phyloP scores from a whole-genome alignment of 352 stramenopile genomes.

The Phytophthora macrochlamydospora region DNA sequence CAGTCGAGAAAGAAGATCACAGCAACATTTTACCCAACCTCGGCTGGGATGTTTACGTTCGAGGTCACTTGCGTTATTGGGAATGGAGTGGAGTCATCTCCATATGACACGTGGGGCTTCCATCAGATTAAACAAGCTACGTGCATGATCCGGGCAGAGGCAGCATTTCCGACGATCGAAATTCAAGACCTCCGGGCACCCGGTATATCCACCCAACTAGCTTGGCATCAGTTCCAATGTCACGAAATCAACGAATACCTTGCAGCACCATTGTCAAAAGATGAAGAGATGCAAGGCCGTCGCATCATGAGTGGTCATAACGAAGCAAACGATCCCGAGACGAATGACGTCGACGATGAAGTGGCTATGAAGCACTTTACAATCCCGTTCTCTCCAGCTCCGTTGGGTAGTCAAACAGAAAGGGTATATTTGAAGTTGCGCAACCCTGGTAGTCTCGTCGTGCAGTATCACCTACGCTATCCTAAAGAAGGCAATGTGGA shows the following conservation, averaged over 20 bases:
- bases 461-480: slow-evolving; percentile 85
- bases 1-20: slow-evolving; percentile 80
- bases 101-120: slow-evolving; percentile 32
- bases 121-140: slow-evolving; percentile 32
- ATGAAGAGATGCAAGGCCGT: slow-evolving; percentile 25
- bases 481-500: slow-evolving; percentile 93
- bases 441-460: slow-evolving; percentile 88
- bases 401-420: slow-evolving; percentile 55
- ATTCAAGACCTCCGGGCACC: slow-evolving; percentile 85
- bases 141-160: slow-evolving; percentile 66
- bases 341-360: slow-evolving; percentile 16
- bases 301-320: slow-evolving; percentile 20
- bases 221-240: slow-evolving; percentile 80
- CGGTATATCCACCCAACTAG: slow-evolving; percentile 49
- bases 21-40: slow-evolving; percentile 73
- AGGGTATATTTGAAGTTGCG: slow-evolving; percentile 77
- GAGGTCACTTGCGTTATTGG: slow-evolving; percentile 63
- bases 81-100: slow-evolving; percentile 11
- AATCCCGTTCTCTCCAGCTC: slow-evolving; percentile 82
- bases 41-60: slow-evolving; percentile 76
- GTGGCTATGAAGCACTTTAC: slow-evolving; percentile 50
- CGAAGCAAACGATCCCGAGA: slow-evolving; percentile 11
- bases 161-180: slow-evolving; percentile 88
- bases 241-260: slow-evolving; percentile 77
- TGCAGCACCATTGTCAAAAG: slow-evolving; percentile 46